These are phyloP conservation scores for Yamadazyma taylorii DNA, from an alignment of 1,139 yeast species.

Conservation along the genomic window DNA sequence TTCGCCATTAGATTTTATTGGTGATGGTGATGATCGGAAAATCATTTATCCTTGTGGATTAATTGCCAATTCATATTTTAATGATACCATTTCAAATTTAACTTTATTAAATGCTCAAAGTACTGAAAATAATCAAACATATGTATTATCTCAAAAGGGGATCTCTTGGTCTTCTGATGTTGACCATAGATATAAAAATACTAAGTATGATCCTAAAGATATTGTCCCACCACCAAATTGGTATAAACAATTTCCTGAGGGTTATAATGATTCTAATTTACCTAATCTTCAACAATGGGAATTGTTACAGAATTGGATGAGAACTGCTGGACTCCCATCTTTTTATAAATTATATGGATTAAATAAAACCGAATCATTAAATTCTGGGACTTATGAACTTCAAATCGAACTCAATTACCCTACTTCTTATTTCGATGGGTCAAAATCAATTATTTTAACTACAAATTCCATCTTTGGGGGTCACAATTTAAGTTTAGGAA, in stretches of 20 bases:
- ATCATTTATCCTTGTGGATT: slow-evolving; percentile 86
- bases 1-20: slow-evolving; percentile 50
- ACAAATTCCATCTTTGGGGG: slow-evolving; percentile 73
- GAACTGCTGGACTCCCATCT: slow-evolving; percentile 74
- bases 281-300: slow-evolving; percentile 60
- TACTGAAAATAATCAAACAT: slow-evolving; percentile 48
- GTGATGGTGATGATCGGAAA: slow-evolving; percentile 35
- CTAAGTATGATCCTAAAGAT: slow-evolving; percentile 65
- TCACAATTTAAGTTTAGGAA: slow-evolving; percentile 63
- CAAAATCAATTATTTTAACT: slow-evolving; percentile 64
- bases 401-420: slow-evolving; percentile 69
- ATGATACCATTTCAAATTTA: slow-evolving; percentile 68
- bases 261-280: slow-evolving; percentile 78
- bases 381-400: slow-evolving; percentile 60
- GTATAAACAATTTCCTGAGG: slow-evolving; percentile 81
- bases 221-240: slow-evolving; percentile 97
- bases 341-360: slow-evolving; percentile 67
- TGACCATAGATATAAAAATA: slow-evolving; percentile 70
- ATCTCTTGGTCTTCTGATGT: slow-evolving; percentile 88
- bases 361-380: slow-evolving; percentile 49
- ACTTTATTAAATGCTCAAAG: slow-evolving; percentile 46
- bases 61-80: slow-evolving; percentile 89
- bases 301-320: slow-evolving; percentile 74
- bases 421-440: slow-evolving; percentile 65
- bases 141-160: slow-evolving; percentile 62